Evolutionary conservation across 371 early-diverging fungal genomes (phyloP).

Genomic region (Syncephalis fuscata): DNA sequence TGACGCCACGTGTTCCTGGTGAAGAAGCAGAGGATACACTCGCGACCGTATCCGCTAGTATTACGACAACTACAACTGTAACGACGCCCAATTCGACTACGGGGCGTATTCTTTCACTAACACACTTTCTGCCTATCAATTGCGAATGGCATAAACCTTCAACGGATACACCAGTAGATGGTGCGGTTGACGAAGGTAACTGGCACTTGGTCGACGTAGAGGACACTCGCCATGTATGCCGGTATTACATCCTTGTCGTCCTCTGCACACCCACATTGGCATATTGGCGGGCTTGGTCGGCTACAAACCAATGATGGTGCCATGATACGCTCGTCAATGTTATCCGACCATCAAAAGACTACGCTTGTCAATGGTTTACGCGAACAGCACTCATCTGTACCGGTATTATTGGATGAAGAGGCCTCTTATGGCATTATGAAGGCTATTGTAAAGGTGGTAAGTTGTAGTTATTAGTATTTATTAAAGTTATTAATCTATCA

Average conservation of each 20-base stretch:
- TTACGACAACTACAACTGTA: too few species aligned
- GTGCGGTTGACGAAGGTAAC: neutral
- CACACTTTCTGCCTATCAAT: neutral
- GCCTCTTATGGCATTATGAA: slow-evolving; percentile 66
- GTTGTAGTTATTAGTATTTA: slow-evolving; percentile 1
- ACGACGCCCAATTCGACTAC: too few species aligned
- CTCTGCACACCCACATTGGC: slow-evolving; percentile 22
- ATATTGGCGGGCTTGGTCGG: slow-evolving; percentile 52
- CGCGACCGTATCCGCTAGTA: too few species aligned
- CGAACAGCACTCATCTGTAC: slow-evolving; percentile 35
- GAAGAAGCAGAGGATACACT: too few species aligned
- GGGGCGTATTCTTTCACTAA: neutral
- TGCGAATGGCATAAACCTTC: neutral
- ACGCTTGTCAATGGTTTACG: neutral
- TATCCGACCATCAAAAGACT: neutral
- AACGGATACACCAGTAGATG: neutral
- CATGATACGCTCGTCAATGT: neutral
- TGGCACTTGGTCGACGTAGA: slow-evolving; percentile 22
- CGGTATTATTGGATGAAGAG: slow-evolving; percentile 64
- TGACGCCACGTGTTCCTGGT: too few species aligned
- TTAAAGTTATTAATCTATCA: neutral
- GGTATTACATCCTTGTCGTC: slow-evolving; percentile 34
- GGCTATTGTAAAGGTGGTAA: slow-evolving; percentile 82
- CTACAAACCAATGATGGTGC: slow-evolving; percentile 23
- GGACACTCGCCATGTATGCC: slow-evolving; percentile 63